Evolutionary conservation across 23 red algal genomes (phyloP).

Genomic region (Pyropia yezoensis): DNA sequence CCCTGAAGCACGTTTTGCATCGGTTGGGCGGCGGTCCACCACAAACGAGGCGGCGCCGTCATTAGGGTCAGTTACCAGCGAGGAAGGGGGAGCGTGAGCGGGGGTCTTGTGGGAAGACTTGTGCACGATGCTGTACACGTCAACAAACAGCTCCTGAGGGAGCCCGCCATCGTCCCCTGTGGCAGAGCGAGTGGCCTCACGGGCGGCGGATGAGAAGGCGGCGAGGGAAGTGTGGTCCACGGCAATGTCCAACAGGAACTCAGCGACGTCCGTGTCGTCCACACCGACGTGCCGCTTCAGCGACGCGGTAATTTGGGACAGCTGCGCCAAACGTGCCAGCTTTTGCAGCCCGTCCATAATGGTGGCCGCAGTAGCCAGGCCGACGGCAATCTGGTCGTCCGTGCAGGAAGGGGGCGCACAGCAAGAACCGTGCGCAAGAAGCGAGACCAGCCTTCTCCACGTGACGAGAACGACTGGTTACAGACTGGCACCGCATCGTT

Average conservation of each 20-base stretch:
- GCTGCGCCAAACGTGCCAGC: slow-evolving; percentile 41
- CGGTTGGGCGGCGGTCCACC: background rate
- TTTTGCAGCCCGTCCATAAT: slow-evolving; percentile 60
- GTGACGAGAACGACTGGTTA: too few relatives aligned
- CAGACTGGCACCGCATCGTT: too few relatives aligned
- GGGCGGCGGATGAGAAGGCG: slow-evolving; percentile 25
- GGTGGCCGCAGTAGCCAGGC: background rate
- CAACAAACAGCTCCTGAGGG: slow-evolving; percentile 27
- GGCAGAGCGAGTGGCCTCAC: slow-evolving; percentile 9
- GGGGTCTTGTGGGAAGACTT: slow-evolving; percentile 1
- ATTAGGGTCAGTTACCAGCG: background rate
- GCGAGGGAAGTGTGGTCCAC: slow-evolving; percentile 15
- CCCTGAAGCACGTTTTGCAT: background rate
- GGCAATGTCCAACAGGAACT: slow-evolving; percentile 68
- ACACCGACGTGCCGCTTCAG: slow-evolving; percentile 77
- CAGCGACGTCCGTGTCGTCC: slow-evolving; percentile 67
- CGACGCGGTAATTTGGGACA: slow-evolving; percentile 52
- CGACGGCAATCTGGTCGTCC: too few relatives aligned
- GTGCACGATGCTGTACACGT: slow-evolving; percentile 44
- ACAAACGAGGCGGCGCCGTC: too few relatives aligned
- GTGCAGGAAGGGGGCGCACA: too few relatives aligned
- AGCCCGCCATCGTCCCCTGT: slow-evolving; percentile 20
- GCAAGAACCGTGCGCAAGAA: too few relatives aligned
- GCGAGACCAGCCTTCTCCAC: too few relatives aligned
- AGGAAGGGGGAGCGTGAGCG: background rate